These are phyloP conservation scores for Batkoa obscura DNA, from an alignment of 371 early-diverging fungal species.

Conservation along the genomic window DNA sequence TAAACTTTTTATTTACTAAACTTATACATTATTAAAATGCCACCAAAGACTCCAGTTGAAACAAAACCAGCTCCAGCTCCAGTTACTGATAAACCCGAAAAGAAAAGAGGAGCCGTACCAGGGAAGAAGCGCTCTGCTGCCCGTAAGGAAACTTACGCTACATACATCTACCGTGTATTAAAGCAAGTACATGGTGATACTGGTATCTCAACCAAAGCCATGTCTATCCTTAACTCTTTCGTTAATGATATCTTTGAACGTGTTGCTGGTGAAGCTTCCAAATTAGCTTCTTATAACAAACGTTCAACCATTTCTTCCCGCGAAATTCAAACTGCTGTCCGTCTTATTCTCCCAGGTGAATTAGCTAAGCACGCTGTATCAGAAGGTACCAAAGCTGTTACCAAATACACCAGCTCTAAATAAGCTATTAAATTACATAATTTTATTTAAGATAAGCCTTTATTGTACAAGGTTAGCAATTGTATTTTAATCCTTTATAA, in stretches of 20 bases:
- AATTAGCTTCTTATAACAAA: conserved; percentile 86
- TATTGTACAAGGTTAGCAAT: too few species aligned
- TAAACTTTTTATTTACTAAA: too few species aligned
- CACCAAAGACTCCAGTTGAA: conserved; percentile 20
- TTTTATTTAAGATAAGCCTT: too few species aligned
- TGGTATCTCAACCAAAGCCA: conserved; percentile 97
- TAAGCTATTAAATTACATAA: too few species aligned
- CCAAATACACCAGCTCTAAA: conserved; percentile 81
- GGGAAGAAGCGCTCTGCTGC: conserved; percentile 35
- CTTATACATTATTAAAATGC: too few species aligned
- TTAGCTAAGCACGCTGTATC: conserved; percentile 94
- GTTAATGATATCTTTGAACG: conserved; percentile 95
- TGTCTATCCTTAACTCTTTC: conserved; percentile 95
- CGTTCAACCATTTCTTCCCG: conserved; percentile 84
- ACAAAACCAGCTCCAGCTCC: conserved; percentile 55
- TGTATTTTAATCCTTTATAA: too few species aligned
- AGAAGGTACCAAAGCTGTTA: conserved; percentile 94
- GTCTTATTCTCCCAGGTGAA: conserved; percentile 88
- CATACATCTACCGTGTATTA: conserved; percentile 93
- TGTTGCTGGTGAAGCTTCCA: conserved; percentile 76
- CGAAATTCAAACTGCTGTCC: conserved; percentile 88
- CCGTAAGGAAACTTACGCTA: conserved; percentile 81
- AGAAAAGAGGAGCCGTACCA: conserved; percentile 17
- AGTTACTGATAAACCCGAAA: conserved; percentile 26
- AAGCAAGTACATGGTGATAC: conserved; percentile 96